Evolutionary conservation across 768 basidiomycete species (phyloP), one percentile per base, ranked within the genome.

Genomic region (Myochromella boudieri): DNA sequence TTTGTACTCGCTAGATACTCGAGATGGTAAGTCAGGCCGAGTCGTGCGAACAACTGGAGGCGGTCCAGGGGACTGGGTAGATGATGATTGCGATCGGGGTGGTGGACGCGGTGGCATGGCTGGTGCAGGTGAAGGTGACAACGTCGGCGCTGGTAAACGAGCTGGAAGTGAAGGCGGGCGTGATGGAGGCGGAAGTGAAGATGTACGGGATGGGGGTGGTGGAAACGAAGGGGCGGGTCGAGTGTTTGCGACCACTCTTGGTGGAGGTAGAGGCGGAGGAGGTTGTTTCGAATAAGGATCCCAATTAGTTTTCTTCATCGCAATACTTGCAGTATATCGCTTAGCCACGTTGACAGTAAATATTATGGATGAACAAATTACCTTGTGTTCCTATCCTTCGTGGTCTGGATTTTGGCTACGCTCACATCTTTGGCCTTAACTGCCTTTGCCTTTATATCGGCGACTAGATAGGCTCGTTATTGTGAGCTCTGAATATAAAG

Each of bases 401-500:
- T 78, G 62, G 72, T 71, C 50, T 76, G 69, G 42, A 81, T 42
- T 58, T 75, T 81, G 48, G 70, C 68, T 12, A 80, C 71, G 14
- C 77, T 65, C 1, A 72, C 71, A 59, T 80, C 78, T 46, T 83
- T 83, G n/a, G 73, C 82, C 46, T 78, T 81, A 17, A 64, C 61
- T 8, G 87, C 86, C 54, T 79, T 81, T 31, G 77, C 77, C 60
- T 84, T 85, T 41, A 87, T 62, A 36, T 87, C 85, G 44, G 82
- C 79, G 47, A 85, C 82, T 83, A 25, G 6, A 49, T 31, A 12
- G 27, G 39, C 38, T 18, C 31, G 37, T 26, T 17, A 38, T 49
- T 44, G 46, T 49, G 28, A 53, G 42, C 34, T 37, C 45, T 6
- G 44, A 47, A 36, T 18, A 25, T 38, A 38, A 12, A 14, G 39